Percentiles rank a stretch among this genome's conserved stretches.
Evolutionary conservation across 2,329 filamentous ascomycete genomes (phyloP).

Genomic region (Beauveria pseudobassiana): DNA sequence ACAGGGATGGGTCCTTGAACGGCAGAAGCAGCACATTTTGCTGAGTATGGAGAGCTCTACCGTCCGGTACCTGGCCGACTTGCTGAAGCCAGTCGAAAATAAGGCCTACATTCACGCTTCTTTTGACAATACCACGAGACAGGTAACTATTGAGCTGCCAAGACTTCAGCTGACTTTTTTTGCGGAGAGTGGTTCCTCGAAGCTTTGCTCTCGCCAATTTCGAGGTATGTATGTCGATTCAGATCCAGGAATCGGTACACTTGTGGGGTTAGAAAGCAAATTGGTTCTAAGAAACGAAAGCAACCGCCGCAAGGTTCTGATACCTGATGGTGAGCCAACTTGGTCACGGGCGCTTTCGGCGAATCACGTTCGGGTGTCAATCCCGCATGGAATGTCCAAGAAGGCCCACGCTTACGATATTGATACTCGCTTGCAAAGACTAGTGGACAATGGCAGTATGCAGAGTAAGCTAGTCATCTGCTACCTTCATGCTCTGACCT

Average conservation of each 20-base stretch:
- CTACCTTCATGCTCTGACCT: conserved; percentile 47
- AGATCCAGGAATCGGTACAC: neutral
- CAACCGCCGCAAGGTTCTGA: neutral
- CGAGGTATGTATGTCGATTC: conserved; percentile 2
- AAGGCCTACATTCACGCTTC: neutral
- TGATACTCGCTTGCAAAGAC: neutral
- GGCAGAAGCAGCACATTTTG: neutral
- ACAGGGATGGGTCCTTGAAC: neutral
- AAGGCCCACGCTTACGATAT: conserved; percentile 2
- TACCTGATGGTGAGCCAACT: neutral
- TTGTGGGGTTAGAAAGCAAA: conserved; percentile 1
- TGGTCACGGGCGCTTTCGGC: neutral
- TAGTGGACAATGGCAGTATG: conserved; percentile 43
- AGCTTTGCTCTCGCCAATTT: neutral
- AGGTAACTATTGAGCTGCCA: neutral
- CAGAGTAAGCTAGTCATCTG: conserved; percentile 42
- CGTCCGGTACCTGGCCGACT: neutral
- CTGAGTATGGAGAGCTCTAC: neutral
- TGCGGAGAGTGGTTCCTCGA: neutral
- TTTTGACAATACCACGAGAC: neutral
- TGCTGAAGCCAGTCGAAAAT: neutral
- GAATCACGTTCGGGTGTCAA: neutral
- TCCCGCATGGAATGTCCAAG: neutral
- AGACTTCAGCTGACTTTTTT: neutral
- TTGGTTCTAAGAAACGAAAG: neutral